These are phyloP conservation scores for Artemisia argyi DNA, from an alignment of 129 eudicot species.

Conservation along the genomic window DNA sequence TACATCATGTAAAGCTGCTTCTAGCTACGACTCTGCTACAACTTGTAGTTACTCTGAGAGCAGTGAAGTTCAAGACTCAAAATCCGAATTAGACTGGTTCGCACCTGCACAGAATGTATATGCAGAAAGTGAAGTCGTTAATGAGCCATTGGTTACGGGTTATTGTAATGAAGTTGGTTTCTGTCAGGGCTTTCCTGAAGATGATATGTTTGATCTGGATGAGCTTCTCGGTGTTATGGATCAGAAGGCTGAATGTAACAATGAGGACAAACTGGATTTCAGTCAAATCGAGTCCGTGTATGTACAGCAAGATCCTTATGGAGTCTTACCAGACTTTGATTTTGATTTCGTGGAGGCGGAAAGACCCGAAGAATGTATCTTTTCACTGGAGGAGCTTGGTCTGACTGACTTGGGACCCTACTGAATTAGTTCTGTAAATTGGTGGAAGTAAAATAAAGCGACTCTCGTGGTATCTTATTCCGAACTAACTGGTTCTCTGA, in stretches of 20 bases:
- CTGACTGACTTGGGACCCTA: slow-evolving; percentile 34
- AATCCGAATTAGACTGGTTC: too few species aligned
- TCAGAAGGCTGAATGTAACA: neutral
- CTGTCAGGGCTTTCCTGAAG: too few species aligned
- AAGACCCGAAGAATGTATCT: slow-evolving; percentile 47
- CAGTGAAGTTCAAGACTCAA: too few species aligned
- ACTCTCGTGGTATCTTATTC: slow-evolving; percentile 9
- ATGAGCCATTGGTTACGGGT: too few species aligned
- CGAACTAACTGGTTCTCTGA: slow-evolving; percentile 15
- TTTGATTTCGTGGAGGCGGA: slow-evolving; percentile 52
- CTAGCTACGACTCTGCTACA: too few species aligned
- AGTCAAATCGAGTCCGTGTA: neutral
- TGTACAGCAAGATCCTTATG: too few species aligned
- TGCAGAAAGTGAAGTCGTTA: too few species aligned
- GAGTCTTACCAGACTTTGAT: slow-evolving; percentile 17
- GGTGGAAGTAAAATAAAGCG: slow-evolving; percentile 1
- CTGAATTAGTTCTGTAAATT: slow-evolving; percentile 2
- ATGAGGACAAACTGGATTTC: neutral
- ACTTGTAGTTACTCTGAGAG: too few species aligned
- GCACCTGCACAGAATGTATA: too few species aligned
- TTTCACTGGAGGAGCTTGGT: slow-evolving; percentile 43
- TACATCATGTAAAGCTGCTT: too few species aligned
- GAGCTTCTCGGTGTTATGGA: slow-evolving; percentile 45
- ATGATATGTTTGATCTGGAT: slow-evolving; percentile 63
- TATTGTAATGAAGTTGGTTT: too few species aligned